Base-by-base conservation (phyloP, 1,284 basidiomycete species). In the Cerioporus squamosus region DNA sequence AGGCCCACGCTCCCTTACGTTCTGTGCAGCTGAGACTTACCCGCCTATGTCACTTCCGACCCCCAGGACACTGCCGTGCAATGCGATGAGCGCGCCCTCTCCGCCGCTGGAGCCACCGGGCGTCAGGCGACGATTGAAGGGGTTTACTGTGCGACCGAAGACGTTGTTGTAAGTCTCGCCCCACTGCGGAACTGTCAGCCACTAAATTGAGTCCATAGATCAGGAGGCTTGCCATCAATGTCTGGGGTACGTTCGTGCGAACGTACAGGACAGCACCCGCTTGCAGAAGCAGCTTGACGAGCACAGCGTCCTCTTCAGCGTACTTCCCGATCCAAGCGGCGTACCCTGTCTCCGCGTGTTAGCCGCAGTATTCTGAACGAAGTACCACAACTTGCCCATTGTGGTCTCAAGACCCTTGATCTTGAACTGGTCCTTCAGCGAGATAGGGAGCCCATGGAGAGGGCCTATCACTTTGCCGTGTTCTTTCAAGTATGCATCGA, bases 21-120 rank as follows among this genome's bases (percentile, higher is more conserved):
- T 4, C 46, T 5, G 39, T 15, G 29, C 12, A 6, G 29, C 29
- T 4, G 2, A n/a, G 5, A 48, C 59, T 12, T 60, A 81, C 74
- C 89, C 88, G 49, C 88, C 88, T 38, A 90, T 81, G 67, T 91
- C 88, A 3, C 85, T 84, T 12, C 89, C 88, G 10, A 91, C 81
- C 24, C 89, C 89, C 10, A 91, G 67, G 0, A 82, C 79, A 39
- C 82, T 84, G 5, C 86, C 86, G 60, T 71, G 82, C 77, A 85
- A 71, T 0, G 80, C 80, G 1, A 86, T 69, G 5, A 87, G 72
- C 0, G 84, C 82, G 20, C 81, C 77, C 66, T 87, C 85, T 5
- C 87, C 87, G 4, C 87, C 87, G 2, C 82, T 84, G 0, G 83
- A 86, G 10, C 87, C 87, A 14, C 86, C 86, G 1, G 73, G 72